Evolutionary conservation across 192 early-diverging fungal species (phyloP).

Genomic region (Entomortierella chlamydospora): DNA sequence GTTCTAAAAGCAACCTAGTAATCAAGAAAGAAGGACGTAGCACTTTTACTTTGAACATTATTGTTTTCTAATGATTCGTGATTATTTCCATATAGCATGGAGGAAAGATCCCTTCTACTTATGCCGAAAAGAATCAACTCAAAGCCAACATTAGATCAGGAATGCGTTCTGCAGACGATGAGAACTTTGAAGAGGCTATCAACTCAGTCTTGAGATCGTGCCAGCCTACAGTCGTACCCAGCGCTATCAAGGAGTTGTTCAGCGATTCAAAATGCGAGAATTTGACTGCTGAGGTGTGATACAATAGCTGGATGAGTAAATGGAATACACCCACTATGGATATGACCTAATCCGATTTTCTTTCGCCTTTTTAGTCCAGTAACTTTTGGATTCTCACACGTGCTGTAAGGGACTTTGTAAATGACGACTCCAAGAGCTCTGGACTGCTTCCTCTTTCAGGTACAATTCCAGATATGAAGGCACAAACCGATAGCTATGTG

Average conservation of each 20-base stretch:
- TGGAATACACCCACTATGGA: not conserved
- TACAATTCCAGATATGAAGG: constrained; percentile 96
- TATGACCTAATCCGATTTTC: not conserved
- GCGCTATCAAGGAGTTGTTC: constrained; percentile 63
- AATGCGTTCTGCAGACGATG: constrained; percentile 74
- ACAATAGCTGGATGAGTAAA: not conserved
- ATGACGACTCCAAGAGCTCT: constrained; percentile 66
- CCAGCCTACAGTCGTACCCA: constrained; percentile 64
- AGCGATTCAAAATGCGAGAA: constrained; percentile 62
- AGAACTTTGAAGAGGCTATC: constrained; percentile 92
- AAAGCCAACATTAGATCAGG: constrained; percentile 68
- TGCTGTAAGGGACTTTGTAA: constrained; percentile 84
- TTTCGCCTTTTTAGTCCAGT: constrained; percentile 55
- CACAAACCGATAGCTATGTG: constrained; percentile 91
- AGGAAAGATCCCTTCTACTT: constrained; percentile 68
- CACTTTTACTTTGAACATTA: too few species aligned
- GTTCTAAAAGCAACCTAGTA: too few species aligned
- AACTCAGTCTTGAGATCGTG: constrained; percentile 73
- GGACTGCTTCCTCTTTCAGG: constrained; percentile 88
- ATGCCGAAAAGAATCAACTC: constrained; percentile 73
- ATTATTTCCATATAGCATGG: constrained; percentile 56
- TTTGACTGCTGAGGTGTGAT: constrained; percentile 64
- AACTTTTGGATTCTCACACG: constrained; percentile 89
- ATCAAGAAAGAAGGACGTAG: too few species aligned
- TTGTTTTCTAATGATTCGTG: too few species aligned